Percentiles rank a stretch among this genome's conserved stretches.
phyloP scores from a whole-genome alignment of 225 moss, liverwort and hornwort genomes.

The Physcomitrium patens region DNA sequence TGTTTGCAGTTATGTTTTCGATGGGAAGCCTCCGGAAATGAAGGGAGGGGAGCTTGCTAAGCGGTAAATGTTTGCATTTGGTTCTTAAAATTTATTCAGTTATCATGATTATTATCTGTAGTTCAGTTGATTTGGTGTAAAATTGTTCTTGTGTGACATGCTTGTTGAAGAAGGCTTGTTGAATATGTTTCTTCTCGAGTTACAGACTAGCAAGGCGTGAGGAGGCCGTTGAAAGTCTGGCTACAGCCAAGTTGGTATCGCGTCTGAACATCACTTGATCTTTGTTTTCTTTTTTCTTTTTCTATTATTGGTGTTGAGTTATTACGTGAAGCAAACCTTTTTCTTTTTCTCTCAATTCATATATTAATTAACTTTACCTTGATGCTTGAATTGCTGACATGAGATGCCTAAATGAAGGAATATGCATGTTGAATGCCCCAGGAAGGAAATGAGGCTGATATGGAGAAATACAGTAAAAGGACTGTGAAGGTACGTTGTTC shows the following conservation, averaged over 20 bases:
- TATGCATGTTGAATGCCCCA: conserved; percentile 23
- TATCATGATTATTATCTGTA: background rate
- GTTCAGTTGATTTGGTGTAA: background rate
- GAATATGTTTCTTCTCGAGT: conserved; percentile 9
- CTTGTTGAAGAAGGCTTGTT: background rate
- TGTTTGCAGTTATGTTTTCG: conserved; percentile 84
- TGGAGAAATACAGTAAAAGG: conserved; percentile 93
- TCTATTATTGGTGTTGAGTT: background rate
- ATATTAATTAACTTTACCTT: background rate
- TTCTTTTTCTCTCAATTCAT: too few species aligned
- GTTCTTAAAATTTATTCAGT: background rate
- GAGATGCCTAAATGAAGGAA: too few species aligned
- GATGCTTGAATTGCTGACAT: too few species aligned
- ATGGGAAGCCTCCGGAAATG: conserved; percentile 84
- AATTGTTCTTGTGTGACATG: background rate
- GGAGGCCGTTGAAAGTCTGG: conserved; percentile 80
- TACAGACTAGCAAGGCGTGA: conserved; percentile 80
- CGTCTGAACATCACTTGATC: background rate
- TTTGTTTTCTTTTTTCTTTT: background rate
- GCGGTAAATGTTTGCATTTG: conserved; percentile 42
- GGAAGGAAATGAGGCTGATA: conserved; percentile 79
- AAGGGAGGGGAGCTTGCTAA: conserved; percentile 91
- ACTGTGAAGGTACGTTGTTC: conserved; percentile 75
- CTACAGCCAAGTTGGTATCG: conserved; percentile 70
- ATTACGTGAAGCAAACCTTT: conserved; percentile 2